phyloP scores from a whole-genome alignment of 2,329 filamentous ascomycete genomes.

The Pseudogymnoascus sp. region DNA sequence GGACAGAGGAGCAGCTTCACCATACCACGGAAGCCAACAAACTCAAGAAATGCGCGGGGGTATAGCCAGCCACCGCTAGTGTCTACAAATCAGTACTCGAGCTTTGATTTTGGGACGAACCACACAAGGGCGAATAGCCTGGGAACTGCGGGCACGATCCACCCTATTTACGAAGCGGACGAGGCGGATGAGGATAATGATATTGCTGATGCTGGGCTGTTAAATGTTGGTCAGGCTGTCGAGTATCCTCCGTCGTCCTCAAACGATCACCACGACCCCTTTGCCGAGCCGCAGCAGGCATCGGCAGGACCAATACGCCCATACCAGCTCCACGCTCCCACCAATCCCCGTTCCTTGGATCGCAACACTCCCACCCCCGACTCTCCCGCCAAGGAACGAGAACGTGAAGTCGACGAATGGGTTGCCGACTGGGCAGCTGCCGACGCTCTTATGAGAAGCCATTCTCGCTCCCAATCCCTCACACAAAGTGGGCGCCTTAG shows the following conservation, averaged over 20 bases:
- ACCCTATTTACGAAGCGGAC: slow-evolving; percentile 58
- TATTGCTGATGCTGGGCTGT: slow-evolving; percentile 14
- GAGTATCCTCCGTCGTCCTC: slow-evolving; percentile 11
- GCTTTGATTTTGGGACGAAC: slow-evolving; percentile 33
- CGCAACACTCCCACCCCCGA: slow-evolving; percentile 16
- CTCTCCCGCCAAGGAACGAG: slow-evolving; percentile 22
- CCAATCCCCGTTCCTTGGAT: slow-evolving; percentile 18
- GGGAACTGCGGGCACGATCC: slow-evolving; percentile 46
- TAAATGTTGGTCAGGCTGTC: not conserved
- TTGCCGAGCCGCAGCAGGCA: slow-evolving; percentile 11
- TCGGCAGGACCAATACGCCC: slow-evolving; percentile 15
- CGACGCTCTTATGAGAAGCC: slow-evolving; percentile 26
- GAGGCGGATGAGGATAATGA: slow-evolving; percentile 43
- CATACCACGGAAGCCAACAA: slow-evolving; percentile 31
- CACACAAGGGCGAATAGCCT: slow-evolving; percentile 40
- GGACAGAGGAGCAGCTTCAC: slow-evolving; percentile 31
- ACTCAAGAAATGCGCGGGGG: slow-evolving; percentile 28
- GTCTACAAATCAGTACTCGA: slow-evolving; percentile 12
- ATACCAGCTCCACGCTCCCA: slow-evolving; percentile 19
- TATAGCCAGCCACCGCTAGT: slow-evolving; percentile 31
- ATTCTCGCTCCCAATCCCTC: slow-evolving; percentile 23
- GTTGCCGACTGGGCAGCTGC: slow-evolving; percentile 32
- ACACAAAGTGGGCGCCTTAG: slow-evolving; percentile 23
- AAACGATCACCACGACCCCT: slow-evolving; percentile 12
- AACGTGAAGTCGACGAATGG: slow-evolving; percentile 31